These are phyloP conservation scores for Backusella macrospora DNA, from an alignment of 192 early-diverging fungal species.

Conservation along the genomic window DNA sequence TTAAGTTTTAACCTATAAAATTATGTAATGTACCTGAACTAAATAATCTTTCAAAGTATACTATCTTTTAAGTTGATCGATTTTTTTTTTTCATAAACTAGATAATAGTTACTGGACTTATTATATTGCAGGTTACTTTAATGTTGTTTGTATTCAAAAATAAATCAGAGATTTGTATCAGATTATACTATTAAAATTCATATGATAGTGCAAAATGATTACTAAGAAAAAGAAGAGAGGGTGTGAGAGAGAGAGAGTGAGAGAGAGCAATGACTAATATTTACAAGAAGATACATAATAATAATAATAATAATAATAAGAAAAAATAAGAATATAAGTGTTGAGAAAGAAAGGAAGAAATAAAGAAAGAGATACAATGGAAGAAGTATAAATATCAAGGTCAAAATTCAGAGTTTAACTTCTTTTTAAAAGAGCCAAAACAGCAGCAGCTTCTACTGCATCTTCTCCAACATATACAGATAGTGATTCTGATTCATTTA, in stretches of 20 bases:
- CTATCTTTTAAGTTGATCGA: too few species aligned
- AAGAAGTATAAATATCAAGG: background rate
- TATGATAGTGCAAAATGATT: background rate
- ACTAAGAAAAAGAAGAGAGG: slow-evolving; percentile 1
- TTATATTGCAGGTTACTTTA: background rate
- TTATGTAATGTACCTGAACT: too few species aligned
- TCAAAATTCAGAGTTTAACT: background rate
- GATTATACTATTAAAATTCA: background rate
- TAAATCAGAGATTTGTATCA: background rate
- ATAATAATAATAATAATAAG: slow-evolving; percentile 11
- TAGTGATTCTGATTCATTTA: slow-evolving; percentile 2
- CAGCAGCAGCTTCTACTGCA: slow-evolving; percentile 42
- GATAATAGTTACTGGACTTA: background rate
- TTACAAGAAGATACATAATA: slow-evolving; percentile 12
- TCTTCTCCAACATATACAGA: slow-evolving; percentile 33
- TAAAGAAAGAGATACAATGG: background rate
- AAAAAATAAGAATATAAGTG: background rate
- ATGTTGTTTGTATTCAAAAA: background rate
- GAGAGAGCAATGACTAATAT: slow-evolving; percentile 5
- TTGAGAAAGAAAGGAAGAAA: background rate
- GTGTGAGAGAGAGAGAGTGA: background rate
- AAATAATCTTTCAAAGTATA: too few species aligned
- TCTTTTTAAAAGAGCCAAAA: slow-evolving; percentile 37
- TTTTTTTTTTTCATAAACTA: background rate
- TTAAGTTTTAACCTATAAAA: too few species aligned